phyloP scores from a whole-genome alignment of 768 basidiomycete genomes.

The Podaxis pistillaris region DNA sequence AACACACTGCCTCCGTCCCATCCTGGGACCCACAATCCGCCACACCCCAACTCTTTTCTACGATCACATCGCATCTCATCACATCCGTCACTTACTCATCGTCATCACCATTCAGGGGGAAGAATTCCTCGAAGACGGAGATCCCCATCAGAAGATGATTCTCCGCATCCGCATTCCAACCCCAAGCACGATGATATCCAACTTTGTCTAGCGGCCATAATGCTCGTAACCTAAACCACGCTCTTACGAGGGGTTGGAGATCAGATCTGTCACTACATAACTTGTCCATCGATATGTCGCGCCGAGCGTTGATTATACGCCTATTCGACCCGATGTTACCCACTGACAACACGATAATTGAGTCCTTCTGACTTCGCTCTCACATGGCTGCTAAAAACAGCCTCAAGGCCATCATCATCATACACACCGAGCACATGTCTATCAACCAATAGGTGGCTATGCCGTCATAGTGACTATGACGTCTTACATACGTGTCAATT shows the following conservation, averaged over 20 bases:
- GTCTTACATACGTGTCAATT: no score
- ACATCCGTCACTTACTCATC: background rate
- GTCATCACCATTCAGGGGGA: slow-evolving; percentile 45
- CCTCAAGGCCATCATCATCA: background rate
- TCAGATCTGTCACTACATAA: background rate
- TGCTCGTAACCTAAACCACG: background rate
- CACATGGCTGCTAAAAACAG: background rate
- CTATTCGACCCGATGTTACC: background rate
- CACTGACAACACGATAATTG: background rate
- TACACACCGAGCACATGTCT: background rate
- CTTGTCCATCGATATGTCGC: background rate
- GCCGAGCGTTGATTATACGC: background rate
- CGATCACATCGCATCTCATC: background rate
- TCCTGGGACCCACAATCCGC: slow-evolving; percentile 7
- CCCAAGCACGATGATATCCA: background rate
- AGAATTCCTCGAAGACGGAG: slow-evolving; percentile 81
- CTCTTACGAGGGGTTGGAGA: background rate
- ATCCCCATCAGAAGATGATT: slow-evolving; percentile 84
- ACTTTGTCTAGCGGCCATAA: background rate
- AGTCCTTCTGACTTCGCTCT: background rate
- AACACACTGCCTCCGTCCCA: slow-evolving; percentile 1
- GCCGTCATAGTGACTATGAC: no score
- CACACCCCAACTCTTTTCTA: background rate
- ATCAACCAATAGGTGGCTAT: no score
- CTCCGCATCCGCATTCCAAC: slow-evolving; percentile 46